Evolutionary conservation across 2,329 filamentous ascomycete species (phyloP), one percentile per base, ranked within the genome.

Genomic region (Xylaria sp.): DNA sequence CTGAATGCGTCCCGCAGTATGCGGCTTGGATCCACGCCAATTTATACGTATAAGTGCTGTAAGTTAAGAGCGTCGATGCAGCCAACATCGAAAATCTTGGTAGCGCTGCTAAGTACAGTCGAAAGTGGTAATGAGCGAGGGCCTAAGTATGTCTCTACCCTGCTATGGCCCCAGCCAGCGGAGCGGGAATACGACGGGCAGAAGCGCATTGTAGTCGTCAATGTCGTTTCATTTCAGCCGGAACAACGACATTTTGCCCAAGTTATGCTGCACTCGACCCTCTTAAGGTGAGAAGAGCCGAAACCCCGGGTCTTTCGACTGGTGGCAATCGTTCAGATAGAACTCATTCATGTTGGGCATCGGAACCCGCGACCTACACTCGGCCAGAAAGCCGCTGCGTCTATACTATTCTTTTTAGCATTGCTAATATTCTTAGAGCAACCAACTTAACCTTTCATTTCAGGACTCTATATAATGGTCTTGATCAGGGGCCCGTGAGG

Each of bases 1-100:
- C n/a, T n/a, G n/a, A n/a, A 51, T 25, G 58, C 3, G 51, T 70
- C 33, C 63, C n/a, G n/a, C n/a, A n/a, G n/a, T 69, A 21, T 64
- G 58, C 51, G 64, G 64, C 56, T 37, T 46, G 41, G 41, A 51
- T 65, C 48, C 57, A 47, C 21, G 56, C 55, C 47, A 65, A 63
- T 25, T 31, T 38, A 9, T n/a, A n/a, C n/a, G n/a, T n/a, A n/a
- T n/a, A n/a, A n/a, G n/a, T n/a, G n/a, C n/a, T n/a, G n/a, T n/a
- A n/a, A n/a, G n/a, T n/a, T n/a, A 41, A 41, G 27, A 63, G 62
- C 10, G 38, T 71, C 19, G 68, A 72, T 27, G 49, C 55, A 11
- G 56, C 52, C 3, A 64, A 70, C 31, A 47, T 63, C 23, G 43
- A 19, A 10, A 8, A 11, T 25, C 10, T 19, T 23, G 41, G 11